These are phyloP conservation scores for Aureobasidium sp. DNA, from an alignment of 2,329 filamentous ascomycete genomes.

Conservation along the genomic window DNA sequence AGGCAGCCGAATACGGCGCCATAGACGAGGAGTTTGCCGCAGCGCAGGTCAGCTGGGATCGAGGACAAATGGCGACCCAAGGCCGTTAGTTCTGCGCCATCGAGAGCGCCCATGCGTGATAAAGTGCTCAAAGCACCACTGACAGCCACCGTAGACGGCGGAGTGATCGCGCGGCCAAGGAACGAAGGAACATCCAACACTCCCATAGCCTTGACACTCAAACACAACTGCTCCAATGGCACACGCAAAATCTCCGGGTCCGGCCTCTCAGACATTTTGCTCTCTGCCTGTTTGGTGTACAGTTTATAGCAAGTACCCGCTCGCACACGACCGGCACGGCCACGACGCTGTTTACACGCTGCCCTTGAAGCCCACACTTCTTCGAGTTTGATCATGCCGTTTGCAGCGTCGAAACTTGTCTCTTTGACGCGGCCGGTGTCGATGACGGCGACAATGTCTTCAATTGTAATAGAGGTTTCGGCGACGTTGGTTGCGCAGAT, in stretches of 20 bases:
- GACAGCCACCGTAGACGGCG: slow-evolving; percentile 77
- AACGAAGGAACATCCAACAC: slow-evolving; percentile 75
- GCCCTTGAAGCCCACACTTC: slow-evolving; percentile 94
- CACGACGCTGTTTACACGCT: slow-evolving; percentile 88
- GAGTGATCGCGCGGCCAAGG: slow-evolving; percentile 78
- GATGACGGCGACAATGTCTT: slow-evolving; percentile 92
- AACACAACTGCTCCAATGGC: slow-evolving; percentile 85
- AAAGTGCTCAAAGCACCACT: slow-evolving; percentile 76
- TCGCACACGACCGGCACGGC: slow-evolving; percentile 86
- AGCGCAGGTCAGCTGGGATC: slow-evolving; percentile 87
- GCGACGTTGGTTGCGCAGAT: slow-evolving; percentile 95
- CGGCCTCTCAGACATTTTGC: slow-evolving; percentile 77
- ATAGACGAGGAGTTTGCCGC: slow-evolving; percentile 91
- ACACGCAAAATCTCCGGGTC: slow-evolving; percentile 92
- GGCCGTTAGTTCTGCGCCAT: slow-evolving; percentile 79
- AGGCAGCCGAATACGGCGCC: slow-evolving; percentile 90
- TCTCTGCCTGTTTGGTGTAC: slow-evolving; percentile 78
- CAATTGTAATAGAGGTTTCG: slow-evolving; percentile 97
- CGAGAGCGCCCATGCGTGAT: slow-evolving; percentile 78
- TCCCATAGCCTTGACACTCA: slow-evolving; percentile 93
- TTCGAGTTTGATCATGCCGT: slow-evolving; percentile 88
- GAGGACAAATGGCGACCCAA: slow-evolving; percentile 89
- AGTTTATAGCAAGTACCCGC: slow-evolving; percentile 92
- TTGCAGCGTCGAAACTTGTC: slow-evolving; percentile 84
- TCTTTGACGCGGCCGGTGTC: slow-evolving; percentile 95